Percentiles rank a stretch among this genome's conserved stretches.
Conservation (phyloP, 2,329 filamentous ascomycete species). For the Nigrospora oryzae region DNA sequence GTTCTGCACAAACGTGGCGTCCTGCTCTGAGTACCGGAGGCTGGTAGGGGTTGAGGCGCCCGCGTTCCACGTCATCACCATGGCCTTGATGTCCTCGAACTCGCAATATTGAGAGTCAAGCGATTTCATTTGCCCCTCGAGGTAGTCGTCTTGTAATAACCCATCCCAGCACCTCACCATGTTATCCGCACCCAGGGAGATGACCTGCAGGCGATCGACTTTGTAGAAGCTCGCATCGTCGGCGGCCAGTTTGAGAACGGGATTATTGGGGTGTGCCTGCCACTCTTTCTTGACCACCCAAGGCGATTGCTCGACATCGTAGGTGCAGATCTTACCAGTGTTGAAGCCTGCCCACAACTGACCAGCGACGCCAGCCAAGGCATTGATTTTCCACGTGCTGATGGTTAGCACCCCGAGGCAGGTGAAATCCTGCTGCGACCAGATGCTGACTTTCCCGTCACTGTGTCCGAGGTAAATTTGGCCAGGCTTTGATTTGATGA, state of each 20-base stretch:
- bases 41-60: slow-evolving; percentile 89
- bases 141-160: slow-evolving; percentile 84
- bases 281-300: slow-evolving; percentile 94
- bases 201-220: slow-evolving; percentile 73
- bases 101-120: slow-evolving; percentile 76
- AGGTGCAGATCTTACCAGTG: slow-evolving; percentile 88
- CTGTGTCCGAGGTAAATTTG: slow-evolving; percentile 84
- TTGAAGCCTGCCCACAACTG: slow-evolving; percentile 92
- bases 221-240: slow-evolving; percentile 81
- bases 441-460: slow-evolving; percentile 93
- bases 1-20: slow-evolving; percentile 72
- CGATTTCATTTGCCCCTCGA: slow-evolving; percentile 83
- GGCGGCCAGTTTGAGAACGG: slow-evolving; percentile 67
- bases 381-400: slow-evolving; percentile 92
- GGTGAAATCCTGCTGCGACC: slow-evolving; percentile 66
- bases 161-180: slow-evolving; percentile 85
- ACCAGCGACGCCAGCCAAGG: slow-evolving; percentile 69
- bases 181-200: slow-evolving; percentile 82
- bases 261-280: slow-evolving; percentile 72
- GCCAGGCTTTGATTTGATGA: slow-evolving; percentile 65
- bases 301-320: slow-evolving; percentile 73
- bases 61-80: slow-evolving; percentile 93
- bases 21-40: slow-evolving; percentile 60
- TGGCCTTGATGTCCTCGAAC: slow-evolving; percentile 72
- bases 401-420: slow-evolving; percentile 77